Base-by-base conservation (phyloP, 129 eudicot species). In the Flaveria trinervia region DNA sequence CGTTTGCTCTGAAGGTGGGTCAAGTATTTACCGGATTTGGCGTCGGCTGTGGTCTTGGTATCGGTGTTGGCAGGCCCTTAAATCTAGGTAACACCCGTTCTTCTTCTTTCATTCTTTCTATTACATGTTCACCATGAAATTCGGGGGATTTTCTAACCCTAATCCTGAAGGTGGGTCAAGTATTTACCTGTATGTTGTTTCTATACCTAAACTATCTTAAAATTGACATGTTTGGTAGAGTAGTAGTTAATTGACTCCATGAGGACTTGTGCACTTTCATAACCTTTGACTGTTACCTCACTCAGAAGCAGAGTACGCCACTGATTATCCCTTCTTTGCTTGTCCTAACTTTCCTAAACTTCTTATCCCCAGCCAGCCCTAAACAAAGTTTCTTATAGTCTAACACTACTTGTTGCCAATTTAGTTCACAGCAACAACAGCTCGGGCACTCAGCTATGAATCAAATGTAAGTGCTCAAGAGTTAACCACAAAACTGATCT, bases 11-110 rank as follows among this genome's bases (percentile, higher is more conserved):
- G 60, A 92, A 92, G 73, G 91, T 92, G 79, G 89, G 90, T 85
- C 89, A 89, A 83, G 95, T 91, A 45, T 92, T 87, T 67, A 91
- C 97, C 5, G 97, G 99, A 46, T 88, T 95, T 88, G 99, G 99
- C 71, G 76, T 92, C 66, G 99, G 99, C 23, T 95, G 99, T 78
- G 99, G 99, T 78, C 80, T 91, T 84, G 96, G 95, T 72, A 86
- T 91, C 85, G 92, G 97, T 68, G 89, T 85, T 55, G 97, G 97
- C 59, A 84, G 87, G 71, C 92, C 92, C 74, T 16, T 89, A 17
- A 87, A 91, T 74, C 72, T 91, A 65, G 92, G 92, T 86, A 79
- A 45, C 28, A 7, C 16, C 45, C 28, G 13, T 46, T 77, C 18
- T 14, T 77, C 18, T 14, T 45, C 8, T 25, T 51, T 30, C 14